A percentile compares a stretch with the other conserved stretches of the same genome.
Evolutionary conservation across 1,139 yeast species (phyloP).

Genomic region (Suhomyces bribrorum): DNA sequence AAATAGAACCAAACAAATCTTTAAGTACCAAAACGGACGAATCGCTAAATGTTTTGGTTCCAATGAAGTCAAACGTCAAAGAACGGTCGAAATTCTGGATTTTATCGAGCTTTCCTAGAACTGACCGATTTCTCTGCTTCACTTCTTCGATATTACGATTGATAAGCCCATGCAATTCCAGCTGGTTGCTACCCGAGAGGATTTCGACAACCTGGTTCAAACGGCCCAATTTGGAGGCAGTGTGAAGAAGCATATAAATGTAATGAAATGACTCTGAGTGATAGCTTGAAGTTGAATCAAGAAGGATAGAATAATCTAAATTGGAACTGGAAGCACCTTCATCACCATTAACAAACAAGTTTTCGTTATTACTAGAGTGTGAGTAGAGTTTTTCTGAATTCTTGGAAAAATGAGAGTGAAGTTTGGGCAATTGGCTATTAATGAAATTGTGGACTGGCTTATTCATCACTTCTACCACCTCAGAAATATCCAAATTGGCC

Average conservation of each 20-base stretch:
- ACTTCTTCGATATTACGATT: slow-evolving; percentile 67
- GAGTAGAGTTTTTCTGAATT: slow-evolving; percentile 10
- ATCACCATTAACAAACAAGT: slow-evolving; percentile 1
- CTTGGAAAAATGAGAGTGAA: slow-evolving; percentile 29
- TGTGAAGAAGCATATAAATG: slow-evolving; percentile 54
- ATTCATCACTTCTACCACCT: slow-evolving; percentile 51
- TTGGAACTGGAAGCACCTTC: slow-evolving; percentile 14
- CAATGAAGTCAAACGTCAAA: slow-evolving; percentile 24
- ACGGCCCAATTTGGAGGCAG: slow-evolving; percentile 63
- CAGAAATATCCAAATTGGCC: slow-evolving; percentile 57
- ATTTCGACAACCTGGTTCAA: slow-evolving; percentile 62
- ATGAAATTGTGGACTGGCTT: slow-evolving; percentile 44
- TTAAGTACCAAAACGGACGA: slow-evolving; percentile 59
- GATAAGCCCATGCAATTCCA: slow-evolving; percentile 51
- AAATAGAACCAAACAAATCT: slow-evolving; percentile 70
- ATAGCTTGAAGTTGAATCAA: slow-evolving; percentile 31
- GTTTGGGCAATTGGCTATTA: slow-evolving; percentile 31
- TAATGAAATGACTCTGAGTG: slow-evolving; percentile 55
- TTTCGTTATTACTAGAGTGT: slow-evolving; percentile 4
- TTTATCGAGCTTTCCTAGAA: slow-evolving; percentile 36
- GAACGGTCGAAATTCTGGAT: slow-evolving; percentile 31
- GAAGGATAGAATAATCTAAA: slow-evolving; percentile 31
- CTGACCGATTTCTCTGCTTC: slow-evolving; percentile 44
- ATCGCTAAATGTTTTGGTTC: slow-evolving; percentile 39
- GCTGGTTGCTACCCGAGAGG: slow-evolving; percentile 46